phyloP scores from a whole-genome alignment of 768 basidiomycete species.

The Neoboletus magnificus region DNA sequence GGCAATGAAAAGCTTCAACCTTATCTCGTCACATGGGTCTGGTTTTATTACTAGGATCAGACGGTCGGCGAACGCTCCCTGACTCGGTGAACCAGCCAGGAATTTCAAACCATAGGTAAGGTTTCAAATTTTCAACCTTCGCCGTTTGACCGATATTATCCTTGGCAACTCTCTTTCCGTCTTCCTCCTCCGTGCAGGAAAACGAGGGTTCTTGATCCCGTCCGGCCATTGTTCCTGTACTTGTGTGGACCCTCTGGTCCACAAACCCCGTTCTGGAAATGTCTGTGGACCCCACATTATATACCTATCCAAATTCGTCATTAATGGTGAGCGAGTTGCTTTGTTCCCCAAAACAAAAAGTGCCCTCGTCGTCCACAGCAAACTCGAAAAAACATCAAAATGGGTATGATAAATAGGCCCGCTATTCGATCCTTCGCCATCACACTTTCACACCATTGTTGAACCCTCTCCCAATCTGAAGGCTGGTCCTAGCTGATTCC shows the following conservation, averaged over 20 bases:
- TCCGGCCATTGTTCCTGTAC: neutral
- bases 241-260: slow-evolving; percentile 4
- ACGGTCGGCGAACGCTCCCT: neutral
- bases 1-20: neutral
- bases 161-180: neutral
- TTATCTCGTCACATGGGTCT: neutral
- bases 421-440: neutral
- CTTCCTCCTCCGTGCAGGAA: neutral
- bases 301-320: neutral
- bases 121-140: neutral
- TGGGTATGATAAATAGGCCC: slow-evolving; percentile 13
- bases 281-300: neutral
- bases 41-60: neutral
- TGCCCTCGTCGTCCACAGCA: slow-evolving; percentile 2
- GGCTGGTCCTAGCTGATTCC: neutral
- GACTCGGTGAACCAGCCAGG: neutral
- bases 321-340: neutral
- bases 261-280: slow-evolving; percentile 1
- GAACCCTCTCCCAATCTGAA: neutral
- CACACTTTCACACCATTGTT: neutral
- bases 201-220: neutral
- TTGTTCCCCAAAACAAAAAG: slow-evolving; percentile 9
- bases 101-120: neutral
- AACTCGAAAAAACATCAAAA: slow-evolving; percentile 4
- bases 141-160: neutral